Base-by-base conservation (phyloP, 1,284 basidiomycete genomes). In the Papiliotrema laurentii region DNA sequence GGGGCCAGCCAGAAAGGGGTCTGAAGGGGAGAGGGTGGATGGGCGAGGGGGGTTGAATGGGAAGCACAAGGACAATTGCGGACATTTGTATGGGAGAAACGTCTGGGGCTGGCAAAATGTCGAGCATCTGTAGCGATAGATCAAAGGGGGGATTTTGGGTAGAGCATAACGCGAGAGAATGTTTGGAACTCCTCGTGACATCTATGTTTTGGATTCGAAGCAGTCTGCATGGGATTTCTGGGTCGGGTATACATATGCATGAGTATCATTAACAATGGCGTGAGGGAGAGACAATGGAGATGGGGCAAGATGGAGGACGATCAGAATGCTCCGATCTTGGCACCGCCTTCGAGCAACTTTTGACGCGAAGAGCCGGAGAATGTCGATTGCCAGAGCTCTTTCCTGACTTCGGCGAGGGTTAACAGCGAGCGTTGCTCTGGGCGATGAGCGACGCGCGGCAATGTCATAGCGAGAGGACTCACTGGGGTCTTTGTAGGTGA, bases 351-450 rank as follows among this genome's bases (percentile, higher is more conserved):
- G 7, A 69, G 47, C 30, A 74, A 34, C 25, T 56, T 61, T 25
- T 62, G 54, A 10, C 72, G 53, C 0, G 60, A 59, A 22, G 54
- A 39, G 26, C 67, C 68, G 1, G 63, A 57, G 30, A 75, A 67
- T 16, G 75, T 56, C 0, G 60, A 56, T 48, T 66, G 65, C 73
- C 73, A 75, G 21, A 75, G 60, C 52, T 74, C 68, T 36, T 69
- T 66, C 34, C 74, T 58, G 21, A 70, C 63, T 45, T 75, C 74
- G 11, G 69, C 63, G 26, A 74, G 64, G 10, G 67, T 69, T 16
- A 75, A 56, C 27, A 75, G 56, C 1, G 68, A 66, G 31, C 73
- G 61, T 22, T 65, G 69, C 58, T 75, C 72, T 74, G 50, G 5
- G 2, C 40, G 47, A 30, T 46, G 21, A 56, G 43, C 35, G 18